phyloP scores from a whole-genome alignment of 352 stramenopile species.

The Pythium monospermum region DNA sequence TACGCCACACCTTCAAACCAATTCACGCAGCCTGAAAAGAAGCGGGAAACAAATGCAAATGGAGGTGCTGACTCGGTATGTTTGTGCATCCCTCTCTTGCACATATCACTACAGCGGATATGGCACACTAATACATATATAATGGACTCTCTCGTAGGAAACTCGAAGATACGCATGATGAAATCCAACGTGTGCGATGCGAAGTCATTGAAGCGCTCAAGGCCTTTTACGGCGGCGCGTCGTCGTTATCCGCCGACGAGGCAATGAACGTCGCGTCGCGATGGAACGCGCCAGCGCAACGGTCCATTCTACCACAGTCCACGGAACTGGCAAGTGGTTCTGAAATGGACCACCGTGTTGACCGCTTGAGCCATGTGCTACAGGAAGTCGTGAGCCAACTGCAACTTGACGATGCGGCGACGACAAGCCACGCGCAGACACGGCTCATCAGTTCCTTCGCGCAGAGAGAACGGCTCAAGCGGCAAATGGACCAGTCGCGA shows the following conservation, averaged over 20 bases:
- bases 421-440: constrained; percentile 13
- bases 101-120: too few species aligned
- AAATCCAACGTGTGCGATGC: constrained; percentile 49
- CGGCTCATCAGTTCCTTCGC: constrained; percentile 49
- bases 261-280: constrained; percentile 49
- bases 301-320: neutral
- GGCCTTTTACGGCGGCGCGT: constrained; percentile 57
- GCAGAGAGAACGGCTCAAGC: constrained; percentile 49
- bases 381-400: constrained; percentile 45
- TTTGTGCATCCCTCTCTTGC: neutral
- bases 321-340: constrained; percentile 18
- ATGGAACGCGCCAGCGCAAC: constrained; percentile 27
- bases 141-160: constrained; percentile 38
- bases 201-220: constrained; percentile 58
- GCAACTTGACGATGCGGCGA: constrained; percentile 27
- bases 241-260: constrained; percentile 50
- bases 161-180: constrained; percentile 55
- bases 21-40: constrained; percentile 1
- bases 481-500: constrained; percentile 57
- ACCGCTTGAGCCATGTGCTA: constrained; percentile 34
- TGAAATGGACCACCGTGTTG: constrained; percentile 47
- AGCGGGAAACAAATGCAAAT: constrained; percentile 13
- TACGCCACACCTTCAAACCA: neutral
- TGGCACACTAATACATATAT: too few species aligned
- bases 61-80: constrained; percentile 24